These are phyloP conservation scores for Westerdykella ornata DNA, from an alignment of 2,329 filamentous ascomycete species.

Conservation along the genomic window DNA sequence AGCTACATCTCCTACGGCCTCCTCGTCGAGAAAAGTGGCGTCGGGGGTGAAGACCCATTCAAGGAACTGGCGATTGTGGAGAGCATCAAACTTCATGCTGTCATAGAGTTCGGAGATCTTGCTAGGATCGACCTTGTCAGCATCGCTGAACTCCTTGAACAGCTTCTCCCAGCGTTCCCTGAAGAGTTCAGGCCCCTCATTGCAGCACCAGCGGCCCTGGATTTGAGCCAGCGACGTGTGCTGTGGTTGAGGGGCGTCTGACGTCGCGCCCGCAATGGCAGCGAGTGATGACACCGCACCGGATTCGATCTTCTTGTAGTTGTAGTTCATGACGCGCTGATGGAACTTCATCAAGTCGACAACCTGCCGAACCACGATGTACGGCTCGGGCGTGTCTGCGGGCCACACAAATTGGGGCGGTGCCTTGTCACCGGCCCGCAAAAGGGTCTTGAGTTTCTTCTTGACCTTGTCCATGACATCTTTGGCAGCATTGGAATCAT, in stretches of 20 bases:
- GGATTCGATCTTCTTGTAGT: conserved; percentile 73
- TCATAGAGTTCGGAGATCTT: conserved; percentile 98
- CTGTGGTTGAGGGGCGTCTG: conserved; percentile 29
- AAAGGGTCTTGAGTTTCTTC: conserved; percentile 91
- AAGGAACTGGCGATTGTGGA: conserved; percentile 92
- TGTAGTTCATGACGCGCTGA: conserved; percentile 87
- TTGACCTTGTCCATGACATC: conserved; percentile 99
- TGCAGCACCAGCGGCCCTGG: conserved; percentile 90
- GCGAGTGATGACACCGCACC: conserved; percentile 57
- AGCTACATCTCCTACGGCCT: conserved; percentile 30
- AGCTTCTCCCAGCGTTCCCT: conserved; percentile 97
- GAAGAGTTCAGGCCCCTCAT: conserved; percentile 90
- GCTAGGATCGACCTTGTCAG: conserved; percentile 95
- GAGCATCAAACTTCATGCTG: conserved; percentile 98
- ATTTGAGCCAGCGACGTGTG: conserved; percentile 46
- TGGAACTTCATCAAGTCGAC: conserved; percentile 98
- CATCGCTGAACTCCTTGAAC: conserved; percentile 92
- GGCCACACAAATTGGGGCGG: conserved; percentile 98
- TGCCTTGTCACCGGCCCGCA: conserved; percentile 87
- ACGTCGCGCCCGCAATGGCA: conserved; percentile 27
- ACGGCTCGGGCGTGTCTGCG: conserved; percentile 85
- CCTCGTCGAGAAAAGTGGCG: conserved; percentile 66
- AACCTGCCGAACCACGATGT: conserved; percentile 82
- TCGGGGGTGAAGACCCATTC: conserved; percentile 97
- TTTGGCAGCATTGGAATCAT: conserved; percentile 97